These are phyloP conservation scores for Lactarius trivialis DNA, from an alignment of 768 basidiomycete species.

Conservation along the genomic window DNA sequence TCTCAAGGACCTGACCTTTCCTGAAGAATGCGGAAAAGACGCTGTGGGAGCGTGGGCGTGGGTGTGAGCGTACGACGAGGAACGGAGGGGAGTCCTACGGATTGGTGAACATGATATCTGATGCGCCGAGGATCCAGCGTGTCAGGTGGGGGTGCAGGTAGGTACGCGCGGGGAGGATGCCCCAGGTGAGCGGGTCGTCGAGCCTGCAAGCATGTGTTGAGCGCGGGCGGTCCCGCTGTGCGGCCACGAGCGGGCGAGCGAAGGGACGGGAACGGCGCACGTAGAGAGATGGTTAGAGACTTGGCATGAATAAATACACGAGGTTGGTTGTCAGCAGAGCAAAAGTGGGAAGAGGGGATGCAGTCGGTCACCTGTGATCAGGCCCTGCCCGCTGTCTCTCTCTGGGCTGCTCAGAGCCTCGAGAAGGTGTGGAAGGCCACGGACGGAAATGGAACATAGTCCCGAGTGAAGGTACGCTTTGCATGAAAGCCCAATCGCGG, in stretches of 20 bases:
- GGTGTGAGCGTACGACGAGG: slow-evolving; percentile 27
- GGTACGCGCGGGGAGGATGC: slow-evolving; percentile 59
- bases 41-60: slow-evolving; percentile 36
- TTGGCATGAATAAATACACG: slow-evolving; percentile 28
- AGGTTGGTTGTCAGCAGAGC: slow-evolving; percentile 3
- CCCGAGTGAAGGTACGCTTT: slow-evolving; percentile 69
- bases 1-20: slow-evolving; percentile 87
- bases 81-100: slow-evolving; percentile 44
- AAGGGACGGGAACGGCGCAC: slow-evolving; percentile 36
- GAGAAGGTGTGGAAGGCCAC: slow-evolving; percentile 59
- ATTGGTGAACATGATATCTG: slow-evolving; percentile 93
- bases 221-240: background rate
- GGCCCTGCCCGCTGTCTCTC: slow-evolving; percentile 48
- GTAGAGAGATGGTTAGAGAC: slow-evolving; percentile 95
- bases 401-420: slow-evolving; percentile 49
- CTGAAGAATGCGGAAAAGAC: slow-evolving; percentile 80
- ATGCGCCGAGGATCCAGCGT: slow-evolving; percentile 91
- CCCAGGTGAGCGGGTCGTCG: slow-evolving; percentile 87
- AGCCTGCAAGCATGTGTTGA: slow-evolving; percentile 39
- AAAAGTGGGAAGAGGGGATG: background rate
- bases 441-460: slow-evolving; percentile 61
- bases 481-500: slow-evolving; percentile 66
- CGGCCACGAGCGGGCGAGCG: slow-evolving; percentile 13
- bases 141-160: slow-evolving; percentile 54
- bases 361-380: slow-evolving; percentile 56